Conservation (phyloP, 306 rosid species). For the Prunus dulcis region DNA sequence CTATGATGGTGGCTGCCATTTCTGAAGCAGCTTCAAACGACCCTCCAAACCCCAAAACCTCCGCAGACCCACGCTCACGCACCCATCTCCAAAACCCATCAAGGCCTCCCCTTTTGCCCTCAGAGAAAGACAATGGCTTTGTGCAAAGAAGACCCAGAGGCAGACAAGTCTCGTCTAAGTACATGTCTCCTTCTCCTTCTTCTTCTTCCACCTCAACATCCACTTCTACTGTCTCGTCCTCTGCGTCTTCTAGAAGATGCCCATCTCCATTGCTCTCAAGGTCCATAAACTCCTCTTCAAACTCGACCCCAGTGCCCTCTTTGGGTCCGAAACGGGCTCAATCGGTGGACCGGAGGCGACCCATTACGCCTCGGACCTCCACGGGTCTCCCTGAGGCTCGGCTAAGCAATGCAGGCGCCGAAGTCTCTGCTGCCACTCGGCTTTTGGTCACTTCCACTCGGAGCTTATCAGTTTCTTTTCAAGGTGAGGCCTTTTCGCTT, state of each 20-base stretch:
- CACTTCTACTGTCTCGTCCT: slow-evolving; percentile 35
- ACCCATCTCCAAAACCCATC: slow-evolving; percentile 31
- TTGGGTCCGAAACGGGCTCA: slow-evolving; percentile 71
- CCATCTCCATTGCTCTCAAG: slow-evolving; percentile 85
- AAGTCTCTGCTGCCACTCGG: slow-evolving; percentile 66
- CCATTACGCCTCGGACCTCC: slow-evolving; percentile 44
- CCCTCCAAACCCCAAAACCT: slow-evolving; percentile 37
- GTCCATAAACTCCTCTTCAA: slow-evolving; percentile 59
- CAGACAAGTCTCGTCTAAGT: slow-evolving; percentile 87
- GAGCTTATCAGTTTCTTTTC: slow-evolving; percentile 95
- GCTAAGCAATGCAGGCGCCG: slow-evolving; percentile 44
- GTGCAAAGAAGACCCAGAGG: slow-evolving; percentile 63
- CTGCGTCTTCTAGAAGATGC: slow-evolving; percentile 70
- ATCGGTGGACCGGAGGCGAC: slow-evolving; percentile 77
- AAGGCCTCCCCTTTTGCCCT: slow-evolving; percentile 51
- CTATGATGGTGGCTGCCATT: slow-evolving; percentile 94
- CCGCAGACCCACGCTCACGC: slow-evolving; percentile 19
- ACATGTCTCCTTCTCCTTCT: slow-evolving; percentile 86
- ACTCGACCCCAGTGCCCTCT: slow-evolving; percentile 50
- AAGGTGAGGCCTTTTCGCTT: slow-evolving; percentile 90
- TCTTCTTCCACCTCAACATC: slow-evolving; percentile 56
- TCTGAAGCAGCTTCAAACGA: slow-evolving; percentile 55
- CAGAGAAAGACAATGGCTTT: slow-evolving; percentile 65
- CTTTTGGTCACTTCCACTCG: slow-evolving; percentile 88
- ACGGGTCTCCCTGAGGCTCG: slow-evolving; percentile 49